Conservation (phyloP, 192 early-diverging fungal species). For the Backusella mclennaniae region DNA sequence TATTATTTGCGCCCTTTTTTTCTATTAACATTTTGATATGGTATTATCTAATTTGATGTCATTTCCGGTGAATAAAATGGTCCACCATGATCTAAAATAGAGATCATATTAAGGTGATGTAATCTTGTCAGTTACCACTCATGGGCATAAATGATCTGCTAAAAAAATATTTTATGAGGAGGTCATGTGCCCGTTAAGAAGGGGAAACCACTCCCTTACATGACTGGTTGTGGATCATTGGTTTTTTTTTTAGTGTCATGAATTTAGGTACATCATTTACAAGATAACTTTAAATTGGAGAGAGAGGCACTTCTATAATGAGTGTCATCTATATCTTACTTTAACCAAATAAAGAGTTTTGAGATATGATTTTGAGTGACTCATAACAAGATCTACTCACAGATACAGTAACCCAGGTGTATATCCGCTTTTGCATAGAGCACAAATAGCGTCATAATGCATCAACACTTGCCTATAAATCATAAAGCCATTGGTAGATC, state of each 20-base stretch:
- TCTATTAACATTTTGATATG: not conserved
- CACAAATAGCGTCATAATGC: not conserved
- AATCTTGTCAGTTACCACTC: not conserved
- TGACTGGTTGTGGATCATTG: too few species aligned
- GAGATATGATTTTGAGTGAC: too few species aligned
- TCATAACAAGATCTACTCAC: conserved; percentile 45
- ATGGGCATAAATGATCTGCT: too few species aligned
- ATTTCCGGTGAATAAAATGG: not conserved
- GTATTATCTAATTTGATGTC: not conserved
- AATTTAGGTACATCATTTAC: not conserved
- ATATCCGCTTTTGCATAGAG: too few species aligned
- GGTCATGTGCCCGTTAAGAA: too few species aligned
- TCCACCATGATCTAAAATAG: not conserved
- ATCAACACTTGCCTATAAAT: not conserved
- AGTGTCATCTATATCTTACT: not conserved
- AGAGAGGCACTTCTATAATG: not conserved
- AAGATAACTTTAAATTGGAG: not conserved
- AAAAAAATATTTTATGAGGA: too few species aligned
- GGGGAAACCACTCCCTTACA: too few species aligned
- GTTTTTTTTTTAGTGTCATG: not conserved
- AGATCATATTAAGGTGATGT: not conserved
- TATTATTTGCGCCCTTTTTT: not conserved
- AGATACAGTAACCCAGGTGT: conserved; percentile 50
- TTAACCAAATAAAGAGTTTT: too few species aligned
- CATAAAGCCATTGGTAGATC: too few species aligned